Conservation (phyloP, 2,329 filamentous ascomycete genomes). For the Xylaria sp. region DNA sequence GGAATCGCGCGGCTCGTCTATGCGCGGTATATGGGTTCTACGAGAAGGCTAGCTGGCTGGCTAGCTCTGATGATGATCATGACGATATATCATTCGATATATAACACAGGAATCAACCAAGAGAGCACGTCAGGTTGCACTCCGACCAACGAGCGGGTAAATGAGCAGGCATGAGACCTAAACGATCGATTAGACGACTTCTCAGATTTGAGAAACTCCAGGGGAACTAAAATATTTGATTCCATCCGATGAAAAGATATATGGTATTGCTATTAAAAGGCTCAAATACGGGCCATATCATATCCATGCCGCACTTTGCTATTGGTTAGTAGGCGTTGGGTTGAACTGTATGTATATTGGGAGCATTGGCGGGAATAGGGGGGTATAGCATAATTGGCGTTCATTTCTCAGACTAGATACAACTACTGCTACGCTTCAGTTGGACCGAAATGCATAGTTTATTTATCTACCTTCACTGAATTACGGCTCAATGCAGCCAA, state of each 20-base stretch:
- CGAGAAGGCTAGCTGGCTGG: constrained; percentile 28
- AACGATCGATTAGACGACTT: not conserved
- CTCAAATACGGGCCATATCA: not conserved
- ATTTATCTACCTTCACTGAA: not conserved
- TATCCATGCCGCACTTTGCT: not conserved
- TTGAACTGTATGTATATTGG: not conserved
- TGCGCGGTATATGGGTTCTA: constrained; percentile 66
- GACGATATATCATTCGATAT: not conserved
- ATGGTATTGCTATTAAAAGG: not conserved
- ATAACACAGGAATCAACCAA: not conserved
- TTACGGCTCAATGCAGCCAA: not conserved
- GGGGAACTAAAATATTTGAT: not conserved
- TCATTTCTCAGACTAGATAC: not conserved
- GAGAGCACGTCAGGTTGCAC: not conserved
- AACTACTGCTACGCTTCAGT: not conserved
- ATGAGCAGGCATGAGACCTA: not conserved
- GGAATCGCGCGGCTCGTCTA: constrained; percentile 66
- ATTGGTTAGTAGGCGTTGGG: constrained; percentile 4
- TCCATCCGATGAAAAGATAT: not conserved
- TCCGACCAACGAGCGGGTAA: not conserved
- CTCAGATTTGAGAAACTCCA: not conserved
- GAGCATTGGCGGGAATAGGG: not conserved
- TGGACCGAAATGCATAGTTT: not conserved
- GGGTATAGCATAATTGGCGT: not conserved
- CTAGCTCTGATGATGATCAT: not conserved